Percentiles rank a stretch among this genome's conserved stretches.
Conservation (phyloP, 768 basidiomycete genomes). For the Pleurotus cornucopiae region DNA sequence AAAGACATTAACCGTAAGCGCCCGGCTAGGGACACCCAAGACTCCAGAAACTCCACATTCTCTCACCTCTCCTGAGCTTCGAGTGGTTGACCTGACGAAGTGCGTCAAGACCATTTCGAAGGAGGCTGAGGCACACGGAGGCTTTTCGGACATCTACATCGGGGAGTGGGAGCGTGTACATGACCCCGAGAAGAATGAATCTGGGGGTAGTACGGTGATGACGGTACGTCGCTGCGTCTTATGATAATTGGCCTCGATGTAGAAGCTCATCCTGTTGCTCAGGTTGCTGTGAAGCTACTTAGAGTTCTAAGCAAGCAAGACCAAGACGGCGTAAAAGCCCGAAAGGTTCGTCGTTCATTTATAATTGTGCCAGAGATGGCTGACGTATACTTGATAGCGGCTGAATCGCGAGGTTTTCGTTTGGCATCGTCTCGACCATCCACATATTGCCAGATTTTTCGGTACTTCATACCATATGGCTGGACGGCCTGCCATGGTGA, state of each 20-base stretch:
- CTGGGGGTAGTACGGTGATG: neutral
- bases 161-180: slow-evolving; percentile 13
- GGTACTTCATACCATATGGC: slow-evolving; percentile 31
- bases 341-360: slow-evolving; percentile 12
- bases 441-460: slow-evolving; percentile 36
- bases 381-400: slow-evolving; percentile 21
- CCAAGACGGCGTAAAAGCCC: slow-evolving; percentile 13
- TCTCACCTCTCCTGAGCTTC: neutral
- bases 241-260: neutral
- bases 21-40: neutral
- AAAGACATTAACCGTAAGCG: neutral
- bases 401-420: slow-evolving; percentile 36
- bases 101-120: slow-evolving; percentile 7
- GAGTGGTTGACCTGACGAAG: slow-evolving; percentile 16
- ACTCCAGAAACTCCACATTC: slow-evolving; percentile 5
- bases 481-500: slow-evolving; percentile 32
- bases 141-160: slow-evolving; percentile 22
- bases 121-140: slow-evolving; percentile 18
- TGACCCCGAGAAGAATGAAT: neutral
- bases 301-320: slow-evolving; percentile 17
- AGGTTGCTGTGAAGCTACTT: slow-evolving; percentile 23
- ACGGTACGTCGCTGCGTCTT: neutral
- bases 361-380: neutral
- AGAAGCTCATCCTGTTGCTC: neutral
- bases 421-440: slow-evolving; percentile 35